Evolutionary conservation across 768 basidiomycete genomes (phyloP).

Genomic region (Coprinopsis cinerea): DNA sequence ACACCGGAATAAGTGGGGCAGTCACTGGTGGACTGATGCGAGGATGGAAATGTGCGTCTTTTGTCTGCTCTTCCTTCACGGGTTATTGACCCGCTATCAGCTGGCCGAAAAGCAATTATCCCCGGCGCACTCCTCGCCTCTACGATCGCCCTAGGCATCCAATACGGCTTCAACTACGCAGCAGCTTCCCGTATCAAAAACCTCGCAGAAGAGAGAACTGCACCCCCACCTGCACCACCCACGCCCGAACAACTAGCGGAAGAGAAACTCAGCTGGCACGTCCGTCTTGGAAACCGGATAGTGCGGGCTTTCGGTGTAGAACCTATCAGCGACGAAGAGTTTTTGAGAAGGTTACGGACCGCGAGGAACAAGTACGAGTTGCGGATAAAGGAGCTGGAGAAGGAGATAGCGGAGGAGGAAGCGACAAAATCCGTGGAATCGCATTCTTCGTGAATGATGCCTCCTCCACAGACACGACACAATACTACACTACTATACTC

Average conservation of each 20-base stretch:
- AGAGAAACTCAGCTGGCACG: constrained; percentile 5
- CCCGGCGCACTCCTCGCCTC: constrained; percentile 59
- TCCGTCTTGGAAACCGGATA: constrained; percentile 22
- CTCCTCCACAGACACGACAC: too few relatives aligned
- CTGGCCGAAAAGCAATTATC: constrained; percentile 50
- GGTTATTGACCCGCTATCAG: constrained; percentile 32
- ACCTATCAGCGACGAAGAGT: constrained; percentile 67
- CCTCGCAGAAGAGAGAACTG: constrained; percentile 23
- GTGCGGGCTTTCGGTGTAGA: constrained; percentile 44
- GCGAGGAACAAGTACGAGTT: too few relatives aligned
- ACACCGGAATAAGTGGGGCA: constrained; percentile 70
- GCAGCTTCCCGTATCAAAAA: constrained; percentile 54
- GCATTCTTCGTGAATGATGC: too few relatives aligned
- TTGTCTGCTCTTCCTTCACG: not conserved
- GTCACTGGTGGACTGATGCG: constrained; percentile 55
- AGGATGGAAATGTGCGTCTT: constrained; percentile 50
- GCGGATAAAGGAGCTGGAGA: too few relatives aligned
- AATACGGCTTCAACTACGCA: constrained; percentile 68
- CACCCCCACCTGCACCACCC: constrained; percentile 5
- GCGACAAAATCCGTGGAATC: too few relatives aligned
- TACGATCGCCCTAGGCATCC: constrained; percentile 53
- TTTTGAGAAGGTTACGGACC: too few relatives aligned
- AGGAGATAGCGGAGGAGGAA: too few relatives aligned
- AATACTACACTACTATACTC: too few relatives aligned
- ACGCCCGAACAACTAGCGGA: not conserved